Evolutionary conservation across 2,329 filamentous ascomycete genomes (phyloP).

Genomic region (Epichloe glyceriae): DNA sequence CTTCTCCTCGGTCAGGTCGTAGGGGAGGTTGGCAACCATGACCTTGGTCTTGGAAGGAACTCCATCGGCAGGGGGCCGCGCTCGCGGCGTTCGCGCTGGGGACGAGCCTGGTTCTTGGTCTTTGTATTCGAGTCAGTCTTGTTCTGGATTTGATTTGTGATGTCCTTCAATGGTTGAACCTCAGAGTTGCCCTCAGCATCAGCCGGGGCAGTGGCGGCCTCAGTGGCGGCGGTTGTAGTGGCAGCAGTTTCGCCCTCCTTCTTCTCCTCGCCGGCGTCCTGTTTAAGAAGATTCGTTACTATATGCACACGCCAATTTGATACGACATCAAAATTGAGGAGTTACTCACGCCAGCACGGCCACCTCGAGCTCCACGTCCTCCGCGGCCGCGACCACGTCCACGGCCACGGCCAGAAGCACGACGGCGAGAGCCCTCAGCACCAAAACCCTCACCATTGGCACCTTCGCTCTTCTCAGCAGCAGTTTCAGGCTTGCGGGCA

Average conservation of each 20-base stretch:
- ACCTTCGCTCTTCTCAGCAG: conserved; percentile 62
- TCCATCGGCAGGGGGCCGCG: conserved; percentile 91
- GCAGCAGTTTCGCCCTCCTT: conserved; percentile 29
- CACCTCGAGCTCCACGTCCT: conserved; percentile 50
- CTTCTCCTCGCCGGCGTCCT: conserved; percentile 29
- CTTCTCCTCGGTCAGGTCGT: conserved; percentile 95
- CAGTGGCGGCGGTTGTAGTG: conserved; percentile 27
- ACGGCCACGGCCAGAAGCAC: conserved; percentile 50
- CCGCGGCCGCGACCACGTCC: conserved; percentile 58
- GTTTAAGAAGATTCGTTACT: neutral
- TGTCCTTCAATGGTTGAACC: conserved; percentile 46
- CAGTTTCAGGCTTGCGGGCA: conserved; percentile 88
- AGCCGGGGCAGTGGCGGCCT: conserved; percentile 31
- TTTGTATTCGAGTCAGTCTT: conserved; percentile 48
- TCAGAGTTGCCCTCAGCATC: conserved; percentile 37
- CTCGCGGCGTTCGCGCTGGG: conserved; percentile 54
- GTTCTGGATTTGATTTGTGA: conserved; percentile 41
- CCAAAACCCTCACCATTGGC: conserved; percentile 63
- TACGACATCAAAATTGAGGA: conserved; percentile 8
- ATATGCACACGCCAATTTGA: conserved; percentile 25
- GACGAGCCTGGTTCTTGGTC: conserved; percentile 40
- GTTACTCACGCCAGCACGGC: conserved; percentile 27
- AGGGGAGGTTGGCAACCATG: conserved; percentile 98
- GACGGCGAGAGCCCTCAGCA: conserved; percentile 52
- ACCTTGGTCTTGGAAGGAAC: conserved; percentile 99